Evolutionary conservation across 2,329 filamentous ascomycete species (phyloP).

Genomic region (Didymella exigua): DNA sequence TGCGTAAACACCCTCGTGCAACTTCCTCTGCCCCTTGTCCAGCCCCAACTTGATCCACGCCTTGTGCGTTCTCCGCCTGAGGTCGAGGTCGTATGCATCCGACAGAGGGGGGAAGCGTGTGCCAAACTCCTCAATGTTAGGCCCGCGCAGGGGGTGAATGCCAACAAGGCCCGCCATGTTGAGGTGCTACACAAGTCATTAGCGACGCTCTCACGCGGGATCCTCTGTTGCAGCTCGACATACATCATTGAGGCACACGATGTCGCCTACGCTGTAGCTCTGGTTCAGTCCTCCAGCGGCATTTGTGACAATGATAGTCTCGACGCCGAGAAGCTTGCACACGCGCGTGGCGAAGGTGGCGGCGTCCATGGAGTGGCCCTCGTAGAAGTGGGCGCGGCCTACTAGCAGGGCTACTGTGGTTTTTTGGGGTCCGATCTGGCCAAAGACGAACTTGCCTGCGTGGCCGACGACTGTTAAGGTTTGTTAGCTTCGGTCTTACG

Average conservation of each 20-base stretch:
- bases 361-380: conserved; percentile 67
- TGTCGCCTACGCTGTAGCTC: conserved; percentile 68
- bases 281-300: conserved; percentile 69
- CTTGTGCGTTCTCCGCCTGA: conserved; percentile 62
- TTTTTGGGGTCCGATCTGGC: conserved; percentile 59
- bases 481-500: not conserved
- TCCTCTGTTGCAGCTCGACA: too few species aligned
- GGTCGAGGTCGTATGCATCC: conserved; percentile 68
- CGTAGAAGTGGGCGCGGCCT: conserved; percentile 70
- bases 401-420: conserved; percentile 67
- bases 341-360: conserved; percentile 69
- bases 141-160: conserved; percentile 65
- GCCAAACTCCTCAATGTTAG: conserved; percentile 67
- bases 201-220: too few species aligned
- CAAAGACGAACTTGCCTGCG: conserved; percentile 69
- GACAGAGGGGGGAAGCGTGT: conserved; percentile 67
- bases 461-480: conserved; percentile 59
- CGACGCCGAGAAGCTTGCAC: conserved; percentile 65
- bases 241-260: conserved; percentile 69
- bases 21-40: conserved; percentile 54
- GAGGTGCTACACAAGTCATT: too few species aligned
- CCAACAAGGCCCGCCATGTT: conserved; percentile 68
- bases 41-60: conserved; percentile 60
- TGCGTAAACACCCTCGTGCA: conserved; percentile 71
- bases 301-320: conserved; percentile 69